These are phyloP conservation scores for Gamarada debralockiae DNA, from an alignment of 495 filamentous ascomycete genomes.

Conservation along the genomic window DNA sequence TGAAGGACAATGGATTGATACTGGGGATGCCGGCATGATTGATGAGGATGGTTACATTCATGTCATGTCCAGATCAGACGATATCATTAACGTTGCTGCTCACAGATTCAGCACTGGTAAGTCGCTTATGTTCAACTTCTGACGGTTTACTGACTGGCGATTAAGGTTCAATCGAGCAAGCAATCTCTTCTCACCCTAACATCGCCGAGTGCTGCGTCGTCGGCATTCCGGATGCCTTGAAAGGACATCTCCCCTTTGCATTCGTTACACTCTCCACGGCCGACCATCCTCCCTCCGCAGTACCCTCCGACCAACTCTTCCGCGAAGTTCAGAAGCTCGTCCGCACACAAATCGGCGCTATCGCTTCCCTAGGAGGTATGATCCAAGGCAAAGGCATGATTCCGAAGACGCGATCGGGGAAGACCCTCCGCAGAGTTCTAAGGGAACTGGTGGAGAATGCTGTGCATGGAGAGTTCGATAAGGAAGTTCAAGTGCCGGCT, in stretches of 20 bases:
- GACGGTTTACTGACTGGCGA: background rate
- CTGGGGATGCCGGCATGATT: slow-evolving; percentile 84
- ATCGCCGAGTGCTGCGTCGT: slow-evolving; percentile 83
- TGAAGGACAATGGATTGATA: slow-evolving; percentile 76
- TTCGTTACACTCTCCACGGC: slow-evolving; percentile 62
- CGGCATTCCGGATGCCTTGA: slow-evolving; percentile 77
- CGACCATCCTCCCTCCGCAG: slow-evolving; percentile 39
- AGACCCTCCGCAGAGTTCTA: slow-evolving; percentile 78
- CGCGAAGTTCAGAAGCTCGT: slow-evolving; percentile 60
- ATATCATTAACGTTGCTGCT: slow-evolving; percentile 93
- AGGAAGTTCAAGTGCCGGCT: slow-evolving; percentile 44
- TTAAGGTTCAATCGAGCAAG: slow-evolving; percentile 80
- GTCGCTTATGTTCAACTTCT: slow-evolving; percentile 13
- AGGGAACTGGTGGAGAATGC: slow-evolving; percentile 74
- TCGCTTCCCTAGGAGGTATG: slow-evolving; percentile 79
- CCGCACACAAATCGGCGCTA: slow-evolving; percentile 81
- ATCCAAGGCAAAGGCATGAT: slow-evolving; percentile 87
- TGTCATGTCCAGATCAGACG: slow-evolving; percentile 83
- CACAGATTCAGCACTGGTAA: slow-evolving; percentile 86
- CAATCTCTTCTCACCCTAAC: slow-evolving; percentile 71
- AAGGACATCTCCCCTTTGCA: slow-evolving; percentile 88
- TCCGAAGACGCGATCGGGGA: slow-evolving; percentile 84
- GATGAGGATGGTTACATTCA: slow-evolving; percentile 80
- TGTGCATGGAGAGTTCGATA: slow-evolving; percentile 44
- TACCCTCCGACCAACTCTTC: slow-evolving; percentile 42